A percentile compares a stretch with the other conserved stretches of the same genome.
phyloP scores from a whole-genome alignment of 306 rosid genomes.

The Styphnolobium japonicum region DNA sequence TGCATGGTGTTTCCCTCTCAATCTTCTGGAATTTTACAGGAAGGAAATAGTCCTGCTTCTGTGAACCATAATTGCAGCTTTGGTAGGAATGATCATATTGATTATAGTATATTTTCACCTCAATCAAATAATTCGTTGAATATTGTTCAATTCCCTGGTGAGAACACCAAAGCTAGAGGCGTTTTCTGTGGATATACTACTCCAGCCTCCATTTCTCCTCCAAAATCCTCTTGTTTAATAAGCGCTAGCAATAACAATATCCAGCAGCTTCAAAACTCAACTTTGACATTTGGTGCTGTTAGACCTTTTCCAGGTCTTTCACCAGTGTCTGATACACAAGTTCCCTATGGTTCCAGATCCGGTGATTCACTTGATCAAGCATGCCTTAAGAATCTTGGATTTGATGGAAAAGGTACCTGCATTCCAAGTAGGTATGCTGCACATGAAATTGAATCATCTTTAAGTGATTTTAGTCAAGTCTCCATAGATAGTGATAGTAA shows the following conservation, averaged over 20 bases:
- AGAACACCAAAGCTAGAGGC: conserved; percentile 30
- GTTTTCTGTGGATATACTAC: conserved; percentile 37
- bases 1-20: conserved; percentile 58
- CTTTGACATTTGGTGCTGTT: conserved; percentile 31
- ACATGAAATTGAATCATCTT: conserved; percentile 47
- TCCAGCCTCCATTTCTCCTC: conserved; percentile 37
- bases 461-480: conserved; percentile 40
- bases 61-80: conserved; percentile 45
- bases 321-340: conserved; percentile 25
- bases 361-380: conserved; percentile 42
- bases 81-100: conserved; percentile 39
- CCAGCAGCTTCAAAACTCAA: conserved; percentile 39
- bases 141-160: conserved; percentile 35
- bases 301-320: conserved; percentile 31
- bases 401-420: conserved; percentile 44
- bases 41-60: conserved; percentile 41
- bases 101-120: conserved; percentile 47
- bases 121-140: conserved; percentile 42
- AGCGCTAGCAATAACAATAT: conserved; percentile 26
- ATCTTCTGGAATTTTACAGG: conserved; percentile 43
- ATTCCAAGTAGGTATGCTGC: conserved; percentile 54
- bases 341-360: conserved; percentile 29
- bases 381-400: conserved; percentile 43
- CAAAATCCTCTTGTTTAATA: conserved; percentile 24
- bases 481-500: conserved; percentile 40